phyloP scores from a whole-genome alignment of 352 stramenopile genomes.

The Phytopythium delawarense region DNA sequence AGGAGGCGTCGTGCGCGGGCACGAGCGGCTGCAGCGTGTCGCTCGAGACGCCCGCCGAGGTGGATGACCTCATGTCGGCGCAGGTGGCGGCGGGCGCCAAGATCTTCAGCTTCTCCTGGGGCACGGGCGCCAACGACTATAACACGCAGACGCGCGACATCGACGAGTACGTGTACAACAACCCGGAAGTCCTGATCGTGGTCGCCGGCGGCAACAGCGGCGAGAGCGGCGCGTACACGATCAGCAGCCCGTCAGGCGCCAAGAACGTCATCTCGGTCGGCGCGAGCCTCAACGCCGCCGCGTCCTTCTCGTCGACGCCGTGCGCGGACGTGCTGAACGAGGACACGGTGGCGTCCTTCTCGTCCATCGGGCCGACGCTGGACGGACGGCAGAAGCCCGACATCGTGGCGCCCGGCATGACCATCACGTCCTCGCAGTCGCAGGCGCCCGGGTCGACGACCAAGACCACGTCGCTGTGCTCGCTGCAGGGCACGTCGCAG shows the following conservation, averaged over 20 bases:
- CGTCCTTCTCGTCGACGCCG: constrained; percentile 40
- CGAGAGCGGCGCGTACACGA: constrained; percentile 59
- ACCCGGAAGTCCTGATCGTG: constrained; percentile 82
- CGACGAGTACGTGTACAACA: constrained; percentile 78
- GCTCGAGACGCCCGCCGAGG: constrained; percentile 58
- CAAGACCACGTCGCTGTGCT: constrained; percentile 54
- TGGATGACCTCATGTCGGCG: constrained; percentile 45
- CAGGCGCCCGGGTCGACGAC: constrained; percentile 43
- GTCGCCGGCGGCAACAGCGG: constrained; percentile 90
- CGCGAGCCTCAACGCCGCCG: constrained; percentile 59
- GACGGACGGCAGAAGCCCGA: constrained; percentile 88
- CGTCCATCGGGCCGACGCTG: constrained; percentile 67
- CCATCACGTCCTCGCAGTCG: constrained; percentile 70
- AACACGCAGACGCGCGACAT: constrained; percentile 71
- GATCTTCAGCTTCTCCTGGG: constrained; percentile 87
- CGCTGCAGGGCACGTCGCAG: constrained; percentile 81
- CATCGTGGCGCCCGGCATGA: constrained; percentile 80
- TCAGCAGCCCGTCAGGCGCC: constrained; percentile 72
- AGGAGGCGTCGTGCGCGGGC: constrained; percentile 45
- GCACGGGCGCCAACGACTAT: constrained; percentile 74
- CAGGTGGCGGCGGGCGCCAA: constrained; percentile 67
- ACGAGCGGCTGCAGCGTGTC: constrained; percentile 43
- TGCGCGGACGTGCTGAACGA: constrained; percentile 69
- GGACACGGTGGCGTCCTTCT: constrained; percentile 78
- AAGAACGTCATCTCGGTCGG: constrained; percentile 86